Conservation (phyloP, 2,329 filamentous ascomycete species). For the Helotiales sp. region DNA sequence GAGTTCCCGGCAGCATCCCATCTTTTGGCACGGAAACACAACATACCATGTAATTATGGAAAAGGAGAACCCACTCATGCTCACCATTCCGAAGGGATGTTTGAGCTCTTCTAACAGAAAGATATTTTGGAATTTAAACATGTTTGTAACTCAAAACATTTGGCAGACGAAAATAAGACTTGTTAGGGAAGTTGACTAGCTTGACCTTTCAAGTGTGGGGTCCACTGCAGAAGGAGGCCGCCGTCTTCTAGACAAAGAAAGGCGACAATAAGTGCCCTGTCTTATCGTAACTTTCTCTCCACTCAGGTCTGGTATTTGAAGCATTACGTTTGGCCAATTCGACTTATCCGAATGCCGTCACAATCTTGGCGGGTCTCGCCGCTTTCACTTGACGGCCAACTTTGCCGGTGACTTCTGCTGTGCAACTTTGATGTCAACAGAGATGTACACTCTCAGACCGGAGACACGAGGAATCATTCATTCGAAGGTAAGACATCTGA, state of each 20-base stretch:
- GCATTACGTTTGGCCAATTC: not conserved
- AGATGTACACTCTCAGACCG: not conserved
- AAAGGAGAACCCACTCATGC: constrained; percentile 65
- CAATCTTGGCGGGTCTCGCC: not conserved
- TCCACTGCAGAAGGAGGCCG: not conserved
- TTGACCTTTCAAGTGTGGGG: not conserved
- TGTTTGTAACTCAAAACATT: not conserved
- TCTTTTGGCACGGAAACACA: constrained; percentile 15
- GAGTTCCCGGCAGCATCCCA: constrained; percentile 25
- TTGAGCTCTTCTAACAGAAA: constrained; percentile 53
- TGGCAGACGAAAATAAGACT: not conserved
- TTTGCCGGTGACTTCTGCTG: not conserved
- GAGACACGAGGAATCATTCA: not conserved
- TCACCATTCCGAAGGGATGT: constrained; percentile 58
- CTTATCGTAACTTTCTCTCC: constrained; percentile 6
- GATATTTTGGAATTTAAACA: not conserved
- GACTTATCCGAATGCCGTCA: not conserved
- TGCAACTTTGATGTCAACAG: not conserved
- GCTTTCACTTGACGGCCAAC: constrained; percentile 6
- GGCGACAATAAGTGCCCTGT: not conserved
- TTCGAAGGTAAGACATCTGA: no score
- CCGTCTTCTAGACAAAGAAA: not conserved
- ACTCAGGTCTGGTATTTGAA: constrained; percentile 2
- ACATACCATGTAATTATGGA: constrained; percentile 58
- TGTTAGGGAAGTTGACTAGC: not conserved